phyloP scores from a whole-genome alignment of 2,329 filamentous ascomycete genomes.

The Ophiostoma tasmaniense region DNA sequence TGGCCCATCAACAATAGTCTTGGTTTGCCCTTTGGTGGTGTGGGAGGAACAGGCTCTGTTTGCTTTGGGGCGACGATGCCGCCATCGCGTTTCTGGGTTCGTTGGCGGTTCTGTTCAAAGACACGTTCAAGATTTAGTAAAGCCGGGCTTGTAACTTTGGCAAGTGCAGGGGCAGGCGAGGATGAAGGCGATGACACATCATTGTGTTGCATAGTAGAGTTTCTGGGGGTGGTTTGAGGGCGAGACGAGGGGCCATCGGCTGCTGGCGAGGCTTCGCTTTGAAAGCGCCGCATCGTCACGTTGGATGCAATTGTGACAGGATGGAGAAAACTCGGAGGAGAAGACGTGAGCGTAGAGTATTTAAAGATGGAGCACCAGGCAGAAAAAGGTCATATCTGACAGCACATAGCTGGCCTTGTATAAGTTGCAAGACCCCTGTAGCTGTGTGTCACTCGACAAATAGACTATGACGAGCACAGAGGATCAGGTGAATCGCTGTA shows the following conservation, averaged over 20 bases:
- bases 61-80: constrained; percentile 27
- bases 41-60: constrained; percentile 35
- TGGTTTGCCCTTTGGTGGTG: constrained; percentile 60
- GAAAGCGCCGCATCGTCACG: neutral
- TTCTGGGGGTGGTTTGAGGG: neutral
- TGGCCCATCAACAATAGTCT: constrained; percentile 90
- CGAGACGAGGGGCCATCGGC: neutral
- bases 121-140: constrained; percentile 56
- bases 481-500: neutral
- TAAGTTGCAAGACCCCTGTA: neutral
- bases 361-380: neutral
- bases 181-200: neutral
- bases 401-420: neutral
- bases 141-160: constrained; percentile 43
- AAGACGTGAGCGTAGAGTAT: neutral
- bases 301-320: neutral
- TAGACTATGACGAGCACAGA: neutral
- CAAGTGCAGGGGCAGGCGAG: neutral
- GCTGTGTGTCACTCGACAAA: neutral
- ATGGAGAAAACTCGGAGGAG: neutral
- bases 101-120: constrained; percentile 51
- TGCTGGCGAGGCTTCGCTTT: neutral
- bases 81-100: constrained; percentile 42
- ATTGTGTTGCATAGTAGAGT: neutral
- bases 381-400: neutral